Base-by-base conservation (phyloP, 1,139 yeast genomes). In the Zygotorulaspora mrakii region DNA sequence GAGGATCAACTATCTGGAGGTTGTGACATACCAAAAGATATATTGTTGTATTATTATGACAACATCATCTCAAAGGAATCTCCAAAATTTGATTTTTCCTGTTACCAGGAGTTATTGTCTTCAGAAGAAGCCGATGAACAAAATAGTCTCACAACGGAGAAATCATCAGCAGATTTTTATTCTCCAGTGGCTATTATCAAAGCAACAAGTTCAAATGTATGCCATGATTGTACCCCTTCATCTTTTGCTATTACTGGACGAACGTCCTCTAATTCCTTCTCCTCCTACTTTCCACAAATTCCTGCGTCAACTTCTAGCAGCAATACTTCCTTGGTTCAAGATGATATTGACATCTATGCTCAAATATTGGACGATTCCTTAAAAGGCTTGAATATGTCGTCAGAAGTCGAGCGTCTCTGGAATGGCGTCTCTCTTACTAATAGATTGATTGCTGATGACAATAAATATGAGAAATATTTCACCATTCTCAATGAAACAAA, bases 21-120 rank as follows among this genome's bases (percentile, higher is more conserved):
- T 40, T 54, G 43, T 47, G 53, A 49, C 45, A 49, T 56, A 28
- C 65, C 70, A 1, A 64, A 60, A 38, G 76, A 69, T 39, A 55
- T 71, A 5, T 46, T 72, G 29, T 71, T 68, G 43, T 81, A 79
- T 55, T 74, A 73, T 47, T 82, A 71, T 53, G 88, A 80, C 51
- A 82, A 82, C 53, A 75, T 79, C 33, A 75, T 79, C 0, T 69
- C 69, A 39, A 63, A 75, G 2, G 82, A 79, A 10, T 79, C 81
- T 33, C 65, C 67, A 6, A 57, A 56, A 18, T 50, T 57, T 33
- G 52, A 53, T 23, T 45, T 43, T 17, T 29, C 34, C 16, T 31
- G 37, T 10, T 17, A 24, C 14, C 40, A 37, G n/a, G 30, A 33
- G 13, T 17, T 35, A 4, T 32, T 25, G 13, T 32, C 14, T 14